These are phyloP conservation scores for Colletotrichum acutatum DNA, from an alignment of 2,329 filamentous ascomycete genomes.

Conservation along the genomic window DNA sequence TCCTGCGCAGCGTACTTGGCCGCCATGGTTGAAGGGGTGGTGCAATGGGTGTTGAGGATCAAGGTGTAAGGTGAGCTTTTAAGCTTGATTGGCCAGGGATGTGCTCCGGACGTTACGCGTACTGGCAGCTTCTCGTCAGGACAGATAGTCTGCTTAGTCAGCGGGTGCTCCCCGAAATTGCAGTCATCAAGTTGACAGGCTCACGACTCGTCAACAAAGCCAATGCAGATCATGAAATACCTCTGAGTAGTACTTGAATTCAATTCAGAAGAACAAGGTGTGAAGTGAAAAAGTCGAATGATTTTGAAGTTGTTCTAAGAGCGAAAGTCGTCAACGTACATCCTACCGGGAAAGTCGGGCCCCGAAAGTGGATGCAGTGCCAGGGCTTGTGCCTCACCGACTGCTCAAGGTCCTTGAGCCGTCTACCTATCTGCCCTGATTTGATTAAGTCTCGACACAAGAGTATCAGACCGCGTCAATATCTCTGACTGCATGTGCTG, in stretches of 20 bases:
- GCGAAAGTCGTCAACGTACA: background rate
- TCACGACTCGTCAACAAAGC: too few species aligned
- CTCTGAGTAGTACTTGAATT: too few species aligned
- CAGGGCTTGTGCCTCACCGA: background rate
- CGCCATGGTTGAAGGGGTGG: background rate
- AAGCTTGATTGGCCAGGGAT: background rate
- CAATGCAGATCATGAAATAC: too few species aligned
- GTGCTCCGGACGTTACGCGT: background rate
- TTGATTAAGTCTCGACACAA: too few species aligned
- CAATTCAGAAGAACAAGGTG: too few species aligned
- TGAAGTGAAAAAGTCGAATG: too few species aligned
- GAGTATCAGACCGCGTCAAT: background rate
- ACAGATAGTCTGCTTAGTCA: conserved; percentile 21
- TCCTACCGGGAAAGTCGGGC: background rate
- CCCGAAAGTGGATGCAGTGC: background rate
- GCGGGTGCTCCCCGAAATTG: background rate
- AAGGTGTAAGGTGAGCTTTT: background rate
- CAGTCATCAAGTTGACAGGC: too few species aligned
- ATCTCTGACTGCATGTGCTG: background rate
- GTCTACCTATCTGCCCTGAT: too few species aligned
- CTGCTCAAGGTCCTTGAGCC: background rate
- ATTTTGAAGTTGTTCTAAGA: background rate
- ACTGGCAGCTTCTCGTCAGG: background rate
- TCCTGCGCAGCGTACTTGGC: conserved; percentile 42
- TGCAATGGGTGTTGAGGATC: conserved; percentile 1